Percentiles rank a stretch among this genome's conserved stretches.
Conservation (phyloP, 345 rosid species). For the Populus pruinosa region DNA sequence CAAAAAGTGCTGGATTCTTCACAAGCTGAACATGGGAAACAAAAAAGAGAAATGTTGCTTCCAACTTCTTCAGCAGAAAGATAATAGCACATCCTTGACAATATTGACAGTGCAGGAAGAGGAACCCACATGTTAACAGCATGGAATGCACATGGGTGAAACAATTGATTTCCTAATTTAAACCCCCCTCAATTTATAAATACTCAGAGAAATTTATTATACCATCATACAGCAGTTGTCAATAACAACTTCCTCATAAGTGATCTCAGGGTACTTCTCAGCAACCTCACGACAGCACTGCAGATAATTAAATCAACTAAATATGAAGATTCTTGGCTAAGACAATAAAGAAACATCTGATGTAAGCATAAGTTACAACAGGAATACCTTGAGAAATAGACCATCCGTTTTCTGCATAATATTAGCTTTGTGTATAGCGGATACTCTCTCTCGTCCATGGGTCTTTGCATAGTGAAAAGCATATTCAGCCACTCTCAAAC, state of each 20-base stretch:
- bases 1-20: slow-evolving; percentile 96
- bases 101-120: neutral
- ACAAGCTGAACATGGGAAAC: slow-evolving; percentile 63
- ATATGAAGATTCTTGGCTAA: neutral
- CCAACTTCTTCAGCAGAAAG: neutral
- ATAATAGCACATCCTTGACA: neutral
- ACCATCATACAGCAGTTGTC: slow-evolving; percentile 99
- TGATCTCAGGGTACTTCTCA: slow-evolving; percentile 90
- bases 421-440: slow-evolving; percentile 96
- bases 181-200: neutral
- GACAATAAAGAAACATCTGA: neutral
- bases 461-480: slow-evolving; percentile 95
- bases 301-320: slow-evolving; percentile 11
- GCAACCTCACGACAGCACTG: slow-evolving; percentile 99
- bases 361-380: neutral
- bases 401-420: slow-evolving; percentile 99
- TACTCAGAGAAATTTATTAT: slow-evolving; percentile 13
- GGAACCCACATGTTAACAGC: neutral
- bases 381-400: slow-evolving; percentile 79
- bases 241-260: slow-evolving; percentile 95
- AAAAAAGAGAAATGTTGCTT: slow-evolving; percentile 14
- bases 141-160: neutral
- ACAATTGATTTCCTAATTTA: neutral
- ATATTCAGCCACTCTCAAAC: slow-evolving; percentile 98
- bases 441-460: slow-evolving; percentile 94